Conservation (phyloP, 2,329 filamentous ascomycete species). For the Cytospora piceae region DNA sequence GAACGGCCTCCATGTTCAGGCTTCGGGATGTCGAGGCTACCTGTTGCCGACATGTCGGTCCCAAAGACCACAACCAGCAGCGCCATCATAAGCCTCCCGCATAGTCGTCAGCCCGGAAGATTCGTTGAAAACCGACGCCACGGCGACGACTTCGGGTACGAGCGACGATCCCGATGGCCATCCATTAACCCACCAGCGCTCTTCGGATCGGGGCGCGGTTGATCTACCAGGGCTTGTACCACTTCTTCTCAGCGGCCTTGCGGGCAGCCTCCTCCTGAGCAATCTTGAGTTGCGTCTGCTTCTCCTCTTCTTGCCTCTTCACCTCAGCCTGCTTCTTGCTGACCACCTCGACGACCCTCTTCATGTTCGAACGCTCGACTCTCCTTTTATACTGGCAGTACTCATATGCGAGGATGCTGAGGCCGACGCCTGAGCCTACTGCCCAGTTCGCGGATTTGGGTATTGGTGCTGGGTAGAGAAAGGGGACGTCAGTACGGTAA, state of each 20-base stretch:
- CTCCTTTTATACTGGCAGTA: conserved; percentile 77
- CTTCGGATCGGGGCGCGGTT: not conserved
- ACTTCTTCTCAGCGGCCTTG: conserved; percentile 42
- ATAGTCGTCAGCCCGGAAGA: not conserved
- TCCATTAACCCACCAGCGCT: not conserved
- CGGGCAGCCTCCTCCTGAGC: conserved; percentile 40
- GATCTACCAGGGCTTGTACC: conserved; percentile 61
- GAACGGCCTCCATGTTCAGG: not conserved
- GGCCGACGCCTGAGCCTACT: conserved; percentile 73
- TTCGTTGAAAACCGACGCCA: not conserved
- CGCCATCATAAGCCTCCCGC: not conserved
- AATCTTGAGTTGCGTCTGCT: conserved; percentile 40
- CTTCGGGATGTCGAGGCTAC: not conserved
- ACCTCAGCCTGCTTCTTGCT: conserved; percentile 70
- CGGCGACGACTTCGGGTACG: not conserved
- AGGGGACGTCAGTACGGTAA: not conserved
- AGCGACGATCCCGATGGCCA: not conserved
- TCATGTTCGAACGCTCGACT: conserved; percentile 81
- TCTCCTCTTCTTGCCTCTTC: conserved; percentile 54
- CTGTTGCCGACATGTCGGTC: not conserved
- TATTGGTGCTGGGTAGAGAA: conserved; percentile 53
- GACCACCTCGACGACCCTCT: conserved; percentile 81
- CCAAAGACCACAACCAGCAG: not conserved
- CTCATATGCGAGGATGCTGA: conserved; percentile 76
- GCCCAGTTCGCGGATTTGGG: conserved; percentile 81